Evolutionary conservation across 2,329 filamentous ascomycete genomes (phyloP), one percentile per base, ranked within the genome.

Genomic region (Stemphylium beticola): DNA sequence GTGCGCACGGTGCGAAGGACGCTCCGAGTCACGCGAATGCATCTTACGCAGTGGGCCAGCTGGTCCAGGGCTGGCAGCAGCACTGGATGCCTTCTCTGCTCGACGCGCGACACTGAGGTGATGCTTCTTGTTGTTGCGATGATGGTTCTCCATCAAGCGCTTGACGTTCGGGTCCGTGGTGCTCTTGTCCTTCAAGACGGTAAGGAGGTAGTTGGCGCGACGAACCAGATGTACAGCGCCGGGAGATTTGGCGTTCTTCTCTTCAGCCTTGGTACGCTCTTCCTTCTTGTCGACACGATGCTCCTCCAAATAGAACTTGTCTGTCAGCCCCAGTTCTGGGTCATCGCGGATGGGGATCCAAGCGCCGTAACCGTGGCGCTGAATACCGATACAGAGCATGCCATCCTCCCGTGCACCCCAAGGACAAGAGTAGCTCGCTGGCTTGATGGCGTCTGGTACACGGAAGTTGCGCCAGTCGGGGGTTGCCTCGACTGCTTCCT

Each of bases 251-350:
- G 91, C 90, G 15, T 82, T 82, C 67, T 87, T 87, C 60, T 85
- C 78, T 15, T 91, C 88, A 14, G 80, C 85, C 68, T 92, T 91
- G 68, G 82, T 90, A 32, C 95, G 89, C 75, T 97, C 92, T 68
- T 95, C 93, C 74, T 98, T 98, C 78, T 96, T 95, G 74, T 96
- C 95, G 15, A 98, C 93, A n/a, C 93, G 90, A 74, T 98, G 93
- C 75, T 99, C 96, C 73, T 99, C 95, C 1, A 99, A 79, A 78
- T 96, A 99, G 73, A 98, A 91, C 71, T 97, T 98, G 67, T 96
- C 92, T 1, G 81, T 79, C 79, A 99, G 87, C 8, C 87, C 90
- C 18, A 99, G 85, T 29, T 97, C 92, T 1, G 85, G 79, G 69
- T 99, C 95, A 65, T 99, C 95, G 6, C 95, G 88, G 67, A 99